Evolutionary conservation across 805 yeast genomes (phyloP), one percentile per base, ranked within the genome.

Genomic region (Wickerhamomyces pijperi): DNA sequence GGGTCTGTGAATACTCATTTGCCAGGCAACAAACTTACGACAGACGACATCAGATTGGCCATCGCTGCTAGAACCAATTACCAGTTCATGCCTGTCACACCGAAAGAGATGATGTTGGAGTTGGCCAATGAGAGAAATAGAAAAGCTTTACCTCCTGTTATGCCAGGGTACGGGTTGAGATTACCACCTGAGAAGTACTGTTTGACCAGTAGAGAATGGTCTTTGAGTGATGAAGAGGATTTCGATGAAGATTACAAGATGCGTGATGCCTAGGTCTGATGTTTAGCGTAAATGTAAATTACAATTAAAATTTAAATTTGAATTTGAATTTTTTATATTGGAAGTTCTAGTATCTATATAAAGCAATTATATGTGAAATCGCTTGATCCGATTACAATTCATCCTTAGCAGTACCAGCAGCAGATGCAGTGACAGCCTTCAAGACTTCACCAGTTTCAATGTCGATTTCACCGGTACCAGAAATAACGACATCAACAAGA

Each of bases 111-210:
- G 47, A 61, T 92, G 46, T 64, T 92, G 59, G 95, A 90, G 60
- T 65, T 92, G 50, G 98, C 98, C 0, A 81, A 79, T 16, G 98
- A 94, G 55, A 69, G 95, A 46, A 92, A 92, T 60, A 80, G 85
- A 50, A 80, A 84, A 55, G 78, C 94, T 0, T 66, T 92, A 38
- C 99, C 99, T 5, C 83, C 92, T 5, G 88, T 92, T 13, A 79
- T 88, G 59, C 88, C 92, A 13, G 74, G 80, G 37, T 87, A 86
- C 80, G 97, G 98, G 11, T 71, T 92, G 32, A 74, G 97, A 46
- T 67, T 94, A 37, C 99, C 99, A 3, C 97, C 98, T 4, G 99
- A 92, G 64, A 92, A 88, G 72, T 88, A 86, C 63, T 88, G 97
- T 62, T 64, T 88, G 39, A 87, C 95, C 0, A 92, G 84, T 1